Conservation (phyloP, 169 alveolate genomes). For the Cryptosporidium felis region DNA sequence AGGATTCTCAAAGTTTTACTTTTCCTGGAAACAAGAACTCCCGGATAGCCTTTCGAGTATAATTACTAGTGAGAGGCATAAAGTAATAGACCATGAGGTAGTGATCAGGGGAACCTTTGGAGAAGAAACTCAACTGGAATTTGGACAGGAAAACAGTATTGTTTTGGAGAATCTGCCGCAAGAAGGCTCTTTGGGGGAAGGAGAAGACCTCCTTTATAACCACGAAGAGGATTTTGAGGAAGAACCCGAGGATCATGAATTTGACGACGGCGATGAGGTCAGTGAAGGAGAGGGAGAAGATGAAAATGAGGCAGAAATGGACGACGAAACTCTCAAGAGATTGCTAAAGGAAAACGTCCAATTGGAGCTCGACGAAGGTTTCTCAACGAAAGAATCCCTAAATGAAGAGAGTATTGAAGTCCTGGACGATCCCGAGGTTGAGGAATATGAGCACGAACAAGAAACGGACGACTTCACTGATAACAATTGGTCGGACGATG, state of each 20-base stretch:
- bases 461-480: conserved; percentile 32
- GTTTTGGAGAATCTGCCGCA: neutral
- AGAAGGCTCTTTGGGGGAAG: neutral
- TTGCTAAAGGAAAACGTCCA: conserved; percentile 10
- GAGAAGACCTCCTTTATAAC: neutral
- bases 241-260: neutral
- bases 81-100: neutral
- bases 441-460: conserved; percentile 31
- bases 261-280: neutral
- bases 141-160: neutral
- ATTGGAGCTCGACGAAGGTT: conserved; percentile 47
- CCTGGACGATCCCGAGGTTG: conserved; percentile 23
- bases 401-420: neutral
- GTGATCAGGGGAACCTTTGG: conserved; percentile 5
- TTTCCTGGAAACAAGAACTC: too few relatives aligned
- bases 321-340: neutral
- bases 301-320: neutral
- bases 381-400: conserved; percentile 10
- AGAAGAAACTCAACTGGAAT: neutral
- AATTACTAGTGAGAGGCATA: too few relatives aligned
- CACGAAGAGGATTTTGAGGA: neutral
- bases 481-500: conserved; percentile 57
- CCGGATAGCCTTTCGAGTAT: too few relatives aligned
- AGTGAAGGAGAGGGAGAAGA: conserved; percentile 7
- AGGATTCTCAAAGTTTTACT: neutral